phyloP scores from a whole-genome alignment of 129 eudicot species.

The Flaveria ramosissima region DNA sequence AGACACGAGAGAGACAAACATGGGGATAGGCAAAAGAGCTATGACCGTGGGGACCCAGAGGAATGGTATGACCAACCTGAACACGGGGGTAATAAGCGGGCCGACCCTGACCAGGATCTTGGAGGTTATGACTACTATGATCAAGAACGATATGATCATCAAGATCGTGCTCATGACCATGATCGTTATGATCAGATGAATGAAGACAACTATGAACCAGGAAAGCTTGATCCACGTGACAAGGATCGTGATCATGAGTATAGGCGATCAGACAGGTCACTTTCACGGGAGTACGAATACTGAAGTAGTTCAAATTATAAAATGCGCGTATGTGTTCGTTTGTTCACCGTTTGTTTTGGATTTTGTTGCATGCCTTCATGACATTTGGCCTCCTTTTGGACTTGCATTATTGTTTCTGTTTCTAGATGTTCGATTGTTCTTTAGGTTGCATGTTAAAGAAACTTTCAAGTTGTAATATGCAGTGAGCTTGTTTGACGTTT shows the following conservation, averaged over 20 bases:
- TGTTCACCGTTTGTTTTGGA: too few relatives aligned
- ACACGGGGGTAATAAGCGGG: constrained; percentile 43
- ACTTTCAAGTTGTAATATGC: not conserved
- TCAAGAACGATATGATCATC: constrained; percentile 58
- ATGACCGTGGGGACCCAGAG: constrained; percentile 57
- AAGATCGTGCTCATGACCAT: constrained; percentile 50
- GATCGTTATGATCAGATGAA: constrained; percentile 85
- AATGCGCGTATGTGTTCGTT: not conserved
- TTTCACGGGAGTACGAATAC: constrained; percentile 50
- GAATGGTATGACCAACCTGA: constrained; percentile 65
- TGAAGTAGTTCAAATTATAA: not conserved
- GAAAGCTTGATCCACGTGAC: constrained; percentile 48
- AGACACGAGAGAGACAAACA: constrained; percentile 48
- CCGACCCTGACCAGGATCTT: constrained; percentile 45
- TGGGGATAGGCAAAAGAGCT: constrained; percentile 42
- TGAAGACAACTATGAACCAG: constrained; percentile 61
- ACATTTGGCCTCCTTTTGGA: not conserved
- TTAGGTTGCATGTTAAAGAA: not conserved
- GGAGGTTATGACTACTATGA: constrained; percentile 49
- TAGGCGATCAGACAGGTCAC: constrained; percentile 58
- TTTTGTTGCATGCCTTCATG: not conserved
- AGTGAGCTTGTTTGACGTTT: not conserved
- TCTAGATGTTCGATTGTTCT: constrained; percentile 5
- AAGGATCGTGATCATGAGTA: constrained; percentile 62
- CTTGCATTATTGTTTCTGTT: not conserved